Evolutionary conservation across 768 basidiomycete species (phyloP), one percentile per base, ranked within the genome.

Genomic region (Leccinum subgranulosum): DNA sequence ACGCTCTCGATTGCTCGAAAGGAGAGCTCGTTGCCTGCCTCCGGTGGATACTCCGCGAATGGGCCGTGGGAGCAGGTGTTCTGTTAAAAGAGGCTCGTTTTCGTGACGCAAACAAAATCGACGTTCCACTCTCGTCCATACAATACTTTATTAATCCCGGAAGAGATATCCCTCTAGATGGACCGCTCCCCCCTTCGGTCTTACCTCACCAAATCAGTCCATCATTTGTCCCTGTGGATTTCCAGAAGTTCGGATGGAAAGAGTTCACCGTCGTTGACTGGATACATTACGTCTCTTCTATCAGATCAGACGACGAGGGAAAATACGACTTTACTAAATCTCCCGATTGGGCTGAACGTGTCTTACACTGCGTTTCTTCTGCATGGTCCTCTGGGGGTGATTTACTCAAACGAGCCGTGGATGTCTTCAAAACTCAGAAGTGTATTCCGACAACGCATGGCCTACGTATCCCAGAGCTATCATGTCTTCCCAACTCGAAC

Each of bases 181-280:
- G 89, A 9, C 94, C 94, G 1, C 73, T 95, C 2, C 94, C 95
- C 0, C 67, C 73, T 3, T 79, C 86, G 61, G 82, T 93, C 7
- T 25, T 54, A 7, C 92, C 92, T 1, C 73, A 84, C 54, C 74
- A 69, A 14, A 69, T 96, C 51, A 85, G 85, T 61, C 84, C 81
- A 58, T 69, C 79, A 9, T 78, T 94, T 59, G 66, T 79, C 17
- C 65, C 79, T 0, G 77, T 78, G 3, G 74, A 78, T 10, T 74
- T 94, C 2, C 56, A 72, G 3, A 76, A 81, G 4, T 90, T 96
- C 60, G 83, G 83, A 1, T 94, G 93, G 89, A 74, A 75, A 15
- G 92, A 95, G 68, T 75, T 97, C 7, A 77, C 81, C 0, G 67
- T 94, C 11, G 64, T 78, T 2, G 82, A 90, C 12, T 97, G 94